Evolutionary conservation across 2,329 filamentous ascomycete genomes (phyloP), one percentile per base, ranked within the genome.

Genomic region (Ceratocystis albifundus): DNA sequence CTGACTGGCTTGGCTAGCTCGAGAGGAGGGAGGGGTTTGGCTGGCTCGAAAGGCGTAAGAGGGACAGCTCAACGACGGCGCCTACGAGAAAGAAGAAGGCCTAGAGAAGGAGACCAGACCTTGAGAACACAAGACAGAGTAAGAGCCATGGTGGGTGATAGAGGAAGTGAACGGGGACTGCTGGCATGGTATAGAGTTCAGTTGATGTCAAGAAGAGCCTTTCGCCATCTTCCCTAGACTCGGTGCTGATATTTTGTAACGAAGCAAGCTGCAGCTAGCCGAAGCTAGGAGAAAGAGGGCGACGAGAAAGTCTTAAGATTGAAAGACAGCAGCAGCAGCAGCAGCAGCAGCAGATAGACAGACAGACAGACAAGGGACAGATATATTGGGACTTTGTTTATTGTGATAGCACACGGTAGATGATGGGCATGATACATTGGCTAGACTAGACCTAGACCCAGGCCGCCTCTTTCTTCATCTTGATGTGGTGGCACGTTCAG

Each of bases 241-340:
- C 53, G 53, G 12, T 57, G 28, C 22, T 57, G 53, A 8, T 57
- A n/a, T 17, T 12, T 50, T 28, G 30, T 28, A 57, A n/a, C 53
- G 30, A 57, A 57, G 53, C 12, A 28, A 41, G 36, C 53, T 57
- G 53, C 53, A 57, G 53, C 53, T 57, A 57, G 53, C 53, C 53
- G 53, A 57, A 3, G 25, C 22, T n/a, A 50, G 46, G 46, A 22
- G 46, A 22, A 57, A 3, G 46, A 50, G 22, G n/a, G 46, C n/a
- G 46, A 50, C 46, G 22, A 22, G 46, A 50, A 22, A n/a, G 22
- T 28, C n/a, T 50, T 25, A 22, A 32, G 53, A 28, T 28, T 15
- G 8, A 57, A 28, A 57, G 53, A 57, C 10, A 30, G 53, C n/a
- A 28, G 30, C 4, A n/a, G n/a, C n/a, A n/a, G n/a, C n/a, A n/a